Conservation (phyloP, 108 stramenopile species). For the Cylindrotheca fusiformis region DNA sequence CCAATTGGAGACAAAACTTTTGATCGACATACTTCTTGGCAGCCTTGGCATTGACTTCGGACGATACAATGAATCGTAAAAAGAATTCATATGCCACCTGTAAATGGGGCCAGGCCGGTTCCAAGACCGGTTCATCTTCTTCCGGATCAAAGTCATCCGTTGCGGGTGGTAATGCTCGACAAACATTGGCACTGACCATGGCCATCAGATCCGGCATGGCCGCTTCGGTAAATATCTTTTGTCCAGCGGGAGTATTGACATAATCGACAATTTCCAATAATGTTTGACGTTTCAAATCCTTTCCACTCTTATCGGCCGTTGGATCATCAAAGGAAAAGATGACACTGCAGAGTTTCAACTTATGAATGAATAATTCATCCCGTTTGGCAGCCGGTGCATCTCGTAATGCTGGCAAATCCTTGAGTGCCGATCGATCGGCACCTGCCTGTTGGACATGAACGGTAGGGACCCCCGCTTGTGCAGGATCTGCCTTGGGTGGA, state of each 20-base stretch:
- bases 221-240: slow-evolving; percentile 97
- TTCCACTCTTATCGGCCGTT: slow-evolving; percentile 77
- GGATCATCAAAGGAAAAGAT: slow-evolving; percentile 89
- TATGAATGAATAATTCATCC: slow-evolving; percentile 84
- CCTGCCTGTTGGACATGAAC: slow-evolving; percentile 31
- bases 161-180: slow-evolving; percentile 94
- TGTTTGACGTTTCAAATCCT: slow-evolving; percentile 97
- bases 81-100: slow-evolving; percentile 99
- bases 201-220: slow-evolving; percentile 90
- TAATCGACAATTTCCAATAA: slow-evolving; percentile 97
- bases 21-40: slow-evolving; percentile 98
- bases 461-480: background rate
- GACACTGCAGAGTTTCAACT: slow-evolving; percentile 82
- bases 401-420: slow-evolving; percentile 76
- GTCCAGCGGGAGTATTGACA: slow-evolving; percentile 96
- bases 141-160: slow-evolving; percentile 99
- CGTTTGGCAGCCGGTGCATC: slow-evolving; percentile 83
- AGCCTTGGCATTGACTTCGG: slow-evolving; percentile 97
- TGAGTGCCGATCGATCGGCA: slow-evolving; percentile 43
- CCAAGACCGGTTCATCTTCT: slow-evolving; percentile 98
- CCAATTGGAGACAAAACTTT: slow-evolving; percentile 93
- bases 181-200: slow-evolving; percentile 94
- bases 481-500: background rate
- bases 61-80: slow-evolving; percentile 93
- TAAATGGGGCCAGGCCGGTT: slow-evolving; percentile 98